These are phyloP conservation scores for Volutella citrinella DNA, from an alignment of 2,329 filamentous ascomycete genomes.

Conservation along the genomic window DNA sequence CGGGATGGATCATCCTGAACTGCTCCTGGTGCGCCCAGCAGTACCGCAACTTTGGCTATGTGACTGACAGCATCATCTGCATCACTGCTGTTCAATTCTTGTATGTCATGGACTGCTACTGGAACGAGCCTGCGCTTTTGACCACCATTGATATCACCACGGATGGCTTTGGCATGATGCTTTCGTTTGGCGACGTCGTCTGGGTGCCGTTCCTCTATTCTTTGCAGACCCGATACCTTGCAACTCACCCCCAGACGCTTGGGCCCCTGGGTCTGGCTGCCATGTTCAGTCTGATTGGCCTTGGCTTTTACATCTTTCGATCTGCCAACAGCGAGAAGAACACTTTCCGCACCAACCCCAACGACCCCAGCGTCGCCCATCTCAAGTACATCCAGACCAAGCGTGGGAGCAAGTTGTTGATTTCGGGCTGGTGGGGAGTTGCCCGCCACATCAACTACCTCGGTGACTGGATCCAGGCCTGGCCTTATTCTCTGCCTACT, in stretches of 20 bases:
- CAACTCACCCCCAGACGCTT: slow-evolving; percentile 77
- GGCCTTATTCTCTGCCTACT: slow-evolving; percentile 86
- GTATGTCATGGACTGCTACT: slow-evolving; percentile 81
- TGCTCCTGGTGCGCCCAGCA: slow-evolving; percentile 83
- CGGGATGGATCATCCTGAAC: slow-evolving; percentile 85
- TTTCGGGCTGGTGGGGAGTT: slow-evolving; percentile 89
- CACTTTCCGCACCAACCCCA: slow-evolving; percentile 81
- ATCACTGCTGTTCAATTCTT: slow-evolving; percentile 74
- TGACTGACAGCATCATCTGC: slow-evolving; percentile 83
- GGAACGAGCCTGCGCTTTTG: slow-evolving; percentile 83
- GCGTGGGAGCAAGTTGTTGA: slow-evolving; percentile 75
- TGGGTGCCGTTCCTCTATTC: slow-evolving; percentile 93
- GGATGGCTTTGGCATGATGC: slow-evolving; percentile 94
- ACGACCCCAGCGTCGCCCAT: slow-evolving; percentile 74
- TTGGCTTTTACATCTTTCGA: slow-evolving; percentile 90
- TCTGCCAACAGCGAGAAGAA: slow-evolving; percentile 95
- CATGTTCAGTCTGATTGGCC: slow-evolving; percentile 63
- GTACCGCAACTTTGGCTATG: slow-evolving; percentile 76
- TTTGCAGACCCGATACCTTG: slow-evolving; percentile 79
- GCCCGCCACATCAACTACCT: slow-evolving; percentile 95
- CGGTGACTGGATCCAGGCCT: slow-evolving; percentile 91
- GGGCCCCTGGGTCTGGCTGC: slow-evolving; percentile 63
- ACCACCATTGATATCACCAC: slow-evolving; percentile 94
- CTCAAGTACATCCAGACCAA: slow-evolving; percentile 84
- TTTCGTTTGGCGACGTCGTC: slow-evolving; percentile 85